Evolutionary conservation across 164 flowering plant genomes (phyloP), one percentile per base, ranked within the genome.

Genomic region (Saururus chinensis): DNA sequence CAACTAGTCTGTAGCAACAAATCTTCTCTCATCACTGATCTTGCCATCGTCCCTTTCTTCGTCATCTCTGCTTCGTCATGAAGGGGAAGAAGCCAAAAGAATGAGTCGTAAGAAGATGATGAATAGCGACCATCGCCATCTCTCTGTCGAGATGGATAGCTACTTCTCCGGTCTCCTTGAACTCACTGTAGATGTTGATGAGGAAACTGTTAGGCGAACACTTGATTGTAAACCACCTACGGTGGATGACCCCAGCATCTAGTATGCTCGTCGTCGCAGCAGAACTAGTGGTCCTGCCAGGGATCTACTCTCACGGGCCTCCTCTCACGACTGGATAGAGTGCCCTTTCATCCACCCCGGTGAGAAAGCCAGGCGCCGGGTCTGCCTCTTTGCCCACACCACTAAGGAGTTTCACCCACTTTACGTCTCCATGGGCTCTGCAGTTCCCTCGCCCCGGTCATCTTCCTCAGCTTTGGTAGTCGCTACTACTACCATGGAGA

Each of bases 251-350:
- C 64, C 77, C 62, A 96, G 85, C 7, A 65, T 68, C n/a, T 92
- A 96, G 98, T 92, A 92, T 76, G 82, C 90, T 8, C 87, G 96
- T 7, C n/a, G n/a, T n/a, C n/a, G n/a, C n/a, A n/a, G n/a, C n/a
- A n/a, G n/a, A 78, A 71, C 63, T 84, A 86, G 70, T 95, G 98
- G n/a, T 82, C 89, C 10, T 89, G 81, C 69, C 85, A 80, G n/a
- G n/a, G n/a, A n/a, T 64, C 84, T 89, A 92, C 93, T 84, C 67
- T 92, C 96, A 0, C 81, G 96, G n/a, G 98, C 98, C 16, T 89
- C 89, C 70, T 92, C 98, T 0, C 98, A 92, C 65, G 98, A 92
- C 61, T 92, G 98, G 98, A 92, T 96, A 0, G n/a, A n/a, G n/a
- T n/a, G n/a, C n/a, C n/a, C n/a, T n/a, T n/a, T n/a, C n/a, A n/a